Evolutionary conservation across 2,329 filamentous ascomycete genomes (phyloP).

Genomic region (Alternaria atra): DNA sequence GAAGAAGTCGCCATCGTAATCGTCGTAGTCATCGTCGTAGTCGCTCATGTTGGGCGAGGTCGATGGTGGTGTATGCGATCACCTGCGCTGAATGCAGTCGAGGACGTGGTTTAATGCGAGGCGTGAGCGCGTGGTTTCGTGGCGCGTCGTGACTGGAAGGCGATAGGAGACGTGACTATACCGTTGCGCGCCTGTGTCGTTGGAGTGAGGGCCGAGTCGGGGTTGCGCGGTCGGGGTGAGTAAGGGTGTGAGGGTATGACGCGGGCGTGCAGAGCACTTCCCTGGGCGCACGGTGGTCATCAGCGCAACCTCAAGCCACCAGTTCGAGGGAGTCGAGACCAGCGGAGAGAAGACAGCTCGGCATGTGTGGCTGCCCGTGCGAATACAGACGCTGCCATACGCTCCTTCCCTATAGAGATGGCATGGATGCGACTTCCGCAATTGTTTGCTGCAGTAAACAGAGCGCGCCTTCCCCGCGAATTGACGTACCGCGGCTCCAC

Average conservation of each 20-base stretch:
- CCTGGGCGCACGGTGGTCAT: constrained; percentile 20
- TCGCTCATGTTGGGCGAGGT: constrained; percentile 49
- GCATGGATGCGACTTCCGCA: constrained; percentile 1
- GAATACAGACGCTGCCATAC: not conserved
- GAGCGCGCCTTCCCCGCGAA: constrained; percentile 28
- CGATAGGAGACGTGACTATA: not conserved
- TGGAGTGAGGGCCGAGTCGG: constrained; percentile 1
- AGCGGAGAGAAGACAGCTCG: constrained; percentile 2
- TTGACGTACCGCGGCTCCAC: constrained; percentile 32
- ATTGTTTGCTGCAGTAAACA: constrained; percentile 25
- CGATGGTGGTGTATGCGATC: constrained; percentile 9
- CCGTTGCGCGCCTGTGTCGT: not conserved
- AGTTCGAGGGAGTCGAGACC: constrained; percentile 1
- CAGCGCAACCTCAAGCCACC: constrained; percentile 7
- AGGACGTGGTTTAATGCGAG: not conserved
- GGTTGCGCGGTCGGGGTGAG: constrained; percentile 3
- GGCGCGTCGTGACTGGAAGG: not conserved
- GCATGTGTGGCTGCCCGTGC: not conserved
- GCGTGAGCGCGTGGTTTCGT: not conserved
- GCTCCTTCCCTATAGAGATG: constrained; percentile 14
- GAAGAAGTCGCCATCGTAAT: constrained; percentile 55
- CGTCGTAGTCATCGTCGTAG: constrained; percentile 52
- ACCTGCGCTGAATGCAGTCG: not conserved
- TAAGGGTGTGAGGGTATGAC: constrained; percentile 10
- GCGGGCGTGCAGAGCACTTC: constrained; percentile 12